These are phyloP conservation scores for Saccharomyces hybrid DNA, from an alignment of 1,139 yeast genomes.

Conservation along the genomic window DNA sequence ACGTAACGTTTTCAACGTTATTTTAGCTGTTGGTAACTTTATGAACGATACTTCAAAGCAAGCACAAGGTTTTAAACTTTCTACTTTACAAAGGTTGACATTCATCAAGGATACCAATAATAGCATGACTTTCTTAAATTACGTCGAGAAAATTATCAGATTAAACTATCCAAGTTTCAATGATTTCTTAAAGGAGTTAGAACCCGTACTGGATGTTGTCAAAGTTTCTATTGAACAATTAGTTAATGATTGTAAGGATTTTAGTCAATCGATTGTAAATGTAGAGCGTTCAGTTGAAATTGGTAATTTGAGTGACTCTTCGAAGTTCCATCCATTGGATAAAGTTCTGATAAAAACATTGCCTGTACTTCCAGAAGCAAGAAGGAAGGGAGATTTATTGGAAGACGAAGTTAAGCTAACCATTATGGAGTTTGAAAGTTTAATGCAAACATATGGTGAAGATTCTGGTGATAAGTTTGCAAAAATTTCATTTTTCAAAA, in stretches of 20 bases:
- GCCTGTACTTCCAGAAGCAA: constrained; percentile 61
- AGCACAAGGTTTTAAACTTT: constrained; percentile 71
- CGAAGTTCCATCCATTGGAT: constrained; percentile 70
- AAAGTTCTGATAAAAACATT: constrained; percentile 53
- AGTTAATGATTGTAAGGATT: constrained; percentile 53
- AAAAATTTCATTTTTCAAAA: constrained; percentile 57
- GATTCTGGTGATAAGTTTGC: constrained; percentile 64
- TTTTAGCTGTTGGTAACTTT: constrained; percentile 73
- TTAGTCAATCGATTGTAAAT: constrained; percentile 50
- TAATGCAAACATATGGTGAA: constrained; percentile 73
- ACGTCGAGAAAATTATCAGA: constrained; percentile 66
- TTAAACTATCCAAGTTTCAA: constrained; percentile 60
- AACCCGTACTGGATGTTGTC: constrained; percentile 51
- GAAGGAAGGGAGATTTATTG: constrained; percentile 56
- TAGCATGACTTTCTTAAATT: constrained; percentile 70
- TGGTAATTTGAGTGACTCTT: constrained; percentile 69
- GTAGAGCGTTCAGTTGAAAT: constrained; percentile 66
- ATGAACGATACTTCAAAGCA: constrained; percentile 77
- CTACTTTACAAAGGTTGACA: constrained; percentile 65
- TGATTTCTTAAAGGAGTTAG: constrained; percentile 51
- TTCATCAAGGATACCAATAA: constrained; percentile 74
- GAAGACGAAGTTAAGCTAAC: constrained; percentile 57
- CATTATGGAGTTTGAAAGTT: constrained; percentile 56
- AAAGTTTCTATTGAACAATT: constrained; percentile 64
- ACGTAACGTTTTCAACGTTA: constrained; percentile 63